Evolutionary conservation across 768 basidiomycete species (phyloP), one percentile per base, ranked within the genome.

Genomic region (Russula compacta): DNA sequence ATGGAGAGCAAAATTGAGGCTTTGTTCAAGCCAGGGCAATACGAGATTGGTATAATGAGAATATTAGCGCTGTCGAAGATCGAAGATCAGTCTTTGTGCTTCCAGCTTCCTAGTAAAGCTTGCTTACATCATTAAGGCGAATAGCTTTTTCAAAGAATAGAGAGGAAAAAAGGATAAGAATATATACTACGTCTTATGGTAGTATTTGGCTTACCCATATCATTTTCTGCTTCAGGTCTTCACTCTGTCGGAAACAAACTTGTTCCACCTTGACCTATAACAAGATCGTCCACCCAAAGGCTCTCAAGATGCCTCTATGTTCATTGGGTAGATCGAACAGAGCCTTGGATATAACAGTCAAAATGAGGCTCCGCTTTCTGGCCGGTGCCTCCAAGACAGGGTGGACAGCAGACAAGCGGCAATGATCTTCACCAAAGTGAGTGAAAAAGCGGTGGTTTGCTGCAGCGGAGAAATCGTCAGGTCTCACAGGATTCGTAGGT

Each of bases 361-460:
- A 43, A 10, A 53, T 3, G 40, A 58, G 6, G 40, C 10, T 14
- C 21, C 33, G 39, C 36, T 58, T 62, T 21, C 11, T 14, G 1
- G 24, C 24, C 44, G 56, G 46, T 4, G 21, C 5, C 39, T 63
- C 33, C 39, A 49, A 24, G 24, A 48, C 19, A 24, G 61, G 43
- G 11, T 49, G 61, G 8, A 6, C 4, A 4, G 40, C 48, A 10
- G 61, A 58, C 51, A 58, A 48, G 3, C 52, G 52, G 10, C 39
- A 49, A 7, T 58, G 56, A 35, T 48, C 32, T 44, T 58, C 61
- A 6, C 61, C 52, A 2, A 54, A 63, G 29, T 48, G 61, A 1
- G 44, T 58, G 24, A 49, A 39, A 17, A 46, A 54, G 10, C 61
- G 57, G n/a, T 63, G 61, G 10, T 53, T 54, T n/a, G 56, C 61